Percentiles rank a stretch among this genome's conserved stretches.
These are phyloP conservation scores for Inosperma sp. DNA, from an alignment of 768 basidiomycete genomes.

Conservation along the genomic window DNA sequence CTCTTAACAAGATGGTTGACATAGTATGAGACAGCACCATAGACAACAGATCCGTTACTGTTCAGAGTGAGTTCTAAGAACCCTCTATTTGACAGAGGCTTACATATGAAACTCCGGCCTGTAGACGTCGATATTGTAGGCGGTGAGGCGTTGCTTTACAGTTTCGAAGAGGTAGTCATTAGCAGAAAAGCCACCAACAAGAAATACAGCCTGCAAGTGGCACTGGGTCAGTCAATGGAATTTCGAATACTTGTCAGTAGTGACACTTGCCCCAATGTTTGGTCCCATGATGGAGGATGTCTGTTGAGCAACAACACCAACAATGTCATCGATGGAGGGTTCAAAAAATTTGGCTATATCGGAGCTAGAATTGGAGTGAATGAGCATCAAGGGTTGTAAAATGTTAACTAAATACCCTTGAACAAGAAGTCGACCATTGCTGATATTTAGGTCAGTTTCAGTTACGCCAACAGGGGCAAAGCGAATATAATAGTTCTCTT, in stretches of 20 bases:
- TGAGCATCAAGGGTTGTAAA: no score
- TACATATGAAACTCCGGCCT: conserved; percentile 46
- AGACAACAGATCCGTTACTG: no score
- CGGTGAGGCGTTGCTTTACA: conserved; percentile 34
- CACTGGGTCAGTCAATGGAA: not conserved
- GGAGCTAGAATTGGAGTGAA: no score
- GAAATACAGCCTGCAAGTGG: conserved; percentile 35
- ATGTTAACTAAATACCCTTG: conserved; percentile 24
- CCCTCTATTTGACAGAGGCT: conserved; percentile 25
- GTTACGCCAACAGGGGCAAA: conserved; percentile 38
- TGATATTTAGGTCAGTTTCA: conserved; percentile 34
- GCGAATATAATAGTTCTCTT: conserved; percentile 35
- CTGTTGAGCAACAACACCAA: conserved; percentile 33
- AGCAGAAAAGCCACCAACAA: conserved; percentile 52
- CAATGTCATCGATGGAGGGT: conserved; percentile 37
- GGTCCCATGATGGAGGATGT: no score
- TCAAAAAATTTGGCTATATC: conserved; percentile 42
- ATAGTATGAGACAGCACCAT: no score
- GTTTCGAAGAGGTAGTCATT: conserved; percentile 45
- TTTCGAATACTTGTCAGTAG: conserved; percentile 18
- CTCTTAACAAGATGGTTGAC: conserved; percentile 6
- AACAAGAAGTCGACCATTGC: conserved; percentile 39
- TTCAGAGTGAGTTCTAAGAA: no score
- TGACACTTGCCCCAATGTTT: conserved; percentile 25
- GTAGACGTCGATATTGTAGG: conserved; percentile 31